Conservation (phyloP, 2,329 filamentous ascomycete species). For the Hypocrella siamensis region DNA sequence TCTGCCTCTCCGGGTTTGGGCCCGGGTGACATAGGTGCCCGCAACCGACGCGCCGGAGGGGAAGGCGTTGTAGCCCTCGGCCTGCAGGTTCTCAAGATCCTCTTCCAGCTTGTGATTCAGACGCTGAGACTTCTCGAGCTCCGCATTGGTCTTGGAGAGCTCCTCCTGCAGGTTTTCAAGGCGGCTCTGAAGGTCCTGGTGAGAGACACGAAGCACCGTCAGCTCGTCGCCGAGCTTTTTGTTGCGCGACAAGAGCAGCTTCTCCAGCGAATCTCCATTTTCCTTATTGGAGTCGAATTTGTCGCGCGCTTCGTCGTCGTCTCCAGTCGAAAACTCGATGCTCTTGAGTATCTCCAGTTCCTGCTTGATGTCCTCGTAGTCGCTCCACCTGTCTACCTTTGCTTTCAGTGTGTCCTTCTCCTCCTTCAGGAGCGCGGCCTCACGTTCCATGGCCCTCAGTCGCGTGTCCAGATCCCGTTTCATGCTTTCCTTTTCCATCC, state of each 20-base stretch:
- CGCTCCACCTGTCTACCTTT: constrained; percentile 77
- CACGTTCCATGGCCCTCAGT: constrained; percentile 64
- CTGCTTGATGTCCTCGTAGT: constrained; percentile 93
- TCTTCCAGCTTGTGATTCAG: constrained; percentile 84
- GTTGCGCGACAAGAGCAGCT: constrained; percentile 80
- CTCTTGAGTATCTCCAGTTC: constrained; percentile 95
- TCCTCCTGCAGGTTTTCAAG: constrained; percentile 72
- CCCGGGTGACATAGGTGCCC: constrained; percentile 64
- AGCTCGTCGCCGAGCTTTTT: constrained; percentile 94
- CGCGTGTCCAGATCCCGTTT: constrained; percentile 63
- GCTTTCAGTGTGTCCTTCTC: constrained; percentile 67
- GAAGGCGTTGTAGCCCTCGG: constrained; percentile 69
- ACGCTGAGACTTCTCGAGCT: constrained; percentile 70
- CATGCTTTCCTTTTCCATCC: constrained; percentile 70
- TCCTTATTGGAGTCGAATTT: constrained; percentile 17
- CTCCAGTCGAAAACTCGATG: constrained; percentile 87
- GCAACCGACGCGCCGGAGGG: constrained; percentile 85
- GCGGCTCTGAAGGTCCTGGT: constrained; percentile 75
- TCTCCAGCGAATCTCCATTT: constrained; percentile 71
- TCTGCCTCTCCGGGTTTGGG: constrained; percentile 47
- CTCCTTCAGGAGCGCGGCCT: constrained; percentile 55
- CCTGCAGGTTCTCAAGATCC: constrained; percentile 76
- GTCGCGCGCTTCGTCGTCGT: constrained; percentile 52
- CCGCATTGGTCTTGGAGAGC: constrained; percentile 65
- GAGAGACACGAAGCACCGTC: constrained; percentile 81